Evolutionary conservation across 2,329 filamentous ascomycete species (phyloP), one percentile per base, ranked within the genome.

Genomic region (Coniochaeta hoffmannii): DNA sequence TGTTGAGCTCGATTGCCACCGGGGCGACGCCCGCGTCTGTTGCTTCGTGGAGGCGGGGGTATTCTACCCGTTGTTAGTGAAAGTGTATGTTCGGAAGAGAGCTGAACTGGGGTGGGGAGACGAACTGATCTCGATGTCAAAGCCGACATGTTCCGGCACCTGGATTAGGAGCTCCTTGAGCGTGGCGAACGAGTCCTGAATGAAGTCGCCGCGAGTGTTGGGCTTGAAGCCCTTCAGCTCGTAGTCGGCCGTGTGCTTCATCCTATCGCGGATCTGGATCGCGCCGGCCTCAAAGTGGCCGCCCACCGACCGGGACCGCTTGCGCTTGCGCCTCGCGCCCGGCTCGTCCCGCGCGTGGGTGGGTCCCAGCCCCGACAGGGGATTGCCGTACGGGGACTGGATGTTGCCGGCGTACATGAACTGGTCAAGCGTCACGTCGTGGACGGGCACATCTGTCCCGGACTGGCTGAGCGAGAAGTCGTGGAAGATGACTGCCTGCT

Each of bases 401-500:
- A 62, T 54, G 12, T 66, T 61, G 52, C 67, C 65, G 4, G 65
- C 61, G 50, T 69, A 58, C 52, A 65, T 63, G 57, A 70, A 71
- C 63, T 75, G 73, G 14, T 71, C 67, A 7, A 71, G 58, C 8
- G 63, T 72, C 15, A 74, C 53, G 52, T 67, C 67, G 59, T 76
- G 70, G 17, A 75, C 65, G 14, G 72, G 66, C 31, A 69, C 60
- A 57, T 76, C 72, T 4, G 70, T 70, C 2, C 73, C 73, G 5
- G 69, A 67, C 56, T 75, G 72, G 57, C 71, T 74, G 6, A 75
- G 57, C 2, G 67, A 68, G 53, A 73, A 75, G 57, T 75, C 71
- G 57, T 75, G 72, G 52, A 70, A 75, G 15, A 74, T 65, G 11
- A 75, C 65, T 2, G 73, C 69, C 11, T 69, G 61, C 35, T 66